phyloP scores from a whole-genome alignment of 177 flowering plant species.

The Tripterygium wilfordii region DNA sequence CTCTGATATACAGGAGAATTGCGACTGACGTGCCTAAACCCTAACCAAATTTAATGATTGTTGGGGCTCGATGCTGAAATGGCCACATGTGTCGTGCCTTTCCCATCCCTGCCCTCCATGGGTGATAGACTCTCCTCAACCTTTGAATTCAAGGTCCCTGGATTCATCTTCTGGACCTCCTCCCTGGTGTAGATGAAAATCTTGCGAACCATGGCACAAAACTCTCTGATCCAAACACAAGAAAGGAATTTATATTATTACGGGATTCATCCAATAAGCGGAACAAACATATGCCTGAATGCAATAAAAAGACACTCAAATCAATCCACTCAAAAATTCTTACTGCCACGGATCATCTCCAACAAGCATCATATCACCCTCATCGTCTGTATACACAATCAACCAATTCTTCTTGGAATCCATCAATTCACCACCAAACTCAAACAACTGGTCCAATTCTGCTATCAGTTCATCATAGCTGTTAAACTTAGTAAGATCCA shows the following conservation, averaged over 20 bases:
- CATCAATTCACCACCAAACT: constrained; percentile 73
- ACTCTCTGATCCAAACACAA: constrained; percentile 49
- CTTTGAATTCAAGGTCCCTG: constrained; percentile 41
- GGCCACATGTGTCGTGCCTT: constrained; percentile 44
- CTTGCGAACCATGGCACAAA: constrained; percentile 83
- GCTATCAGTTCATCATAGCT: constrained; percentile 67
- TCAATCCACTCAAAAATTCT: too few species aligned
- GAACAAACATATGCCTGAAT: too few species aligned
- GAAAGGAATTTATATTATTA: too few species aligned
- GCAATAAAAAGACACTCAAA: too few species aligned
- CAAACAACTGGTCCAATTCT: constrained; percentile 78
- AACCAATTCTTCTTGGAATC: constrained; percentile 64
- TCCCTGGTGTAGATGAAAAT: constrained; percentile 81
- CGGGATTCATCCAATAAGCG: too few species aligned
- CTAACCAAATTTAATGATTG: too few species aligned
- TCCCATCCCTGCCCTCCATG: constrained; percentile 38
- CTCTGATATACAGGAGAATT: too few species aligned
- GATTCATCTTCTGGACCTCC: constrained; percentile 84
- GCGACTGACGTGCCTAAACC: too few species aligned
- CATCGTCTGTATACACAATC: constrained; percentile 82
- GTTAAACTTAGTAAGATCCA: constrained; percentile 75
- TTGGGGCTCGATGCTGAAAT: too few species aligned
- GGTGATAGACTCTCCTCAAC: constrained; percentile 34
- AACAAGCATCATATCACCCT: constrained; percentile 95
- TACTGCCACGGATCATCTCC: constrained; percentile 99